These are phyloP conservation scores for Puccinia hordei DNA, from an alignment of 1,284 basidiomycete genomes.

Conservation along the genomic window DNA sequence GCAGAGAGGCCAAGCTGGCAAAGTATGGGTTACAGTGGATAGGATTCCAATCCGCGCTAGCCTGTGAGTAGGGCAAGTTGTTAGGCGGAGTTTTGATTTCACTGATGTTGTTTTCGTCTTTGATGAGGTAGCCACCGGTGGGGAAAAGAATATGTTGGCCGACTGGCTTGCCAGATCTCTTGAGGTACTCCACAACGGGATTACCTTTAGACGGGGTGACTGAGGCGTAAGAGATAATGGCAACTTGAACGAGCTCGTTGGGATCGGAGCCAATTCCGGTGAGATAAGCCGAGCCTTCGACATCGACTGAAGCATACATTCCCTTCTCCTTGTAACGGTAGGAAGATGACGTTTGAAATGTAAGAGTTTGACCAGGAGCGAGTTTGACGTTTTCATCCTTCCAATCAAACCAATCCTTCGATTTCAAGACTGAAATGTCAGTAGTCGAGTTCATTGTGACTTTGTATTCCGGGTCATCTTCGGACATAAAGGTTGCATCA, in stretches of 20 bases:
- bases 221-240: constrained; percentile 79
- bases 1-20: constrained; percentile 86
- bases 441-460: constrained; percentile 77
- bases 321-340: constrained; percentile 88
- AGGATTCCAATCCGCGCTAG: constrained; percentile 96
- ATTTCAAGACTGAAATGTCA: constrained; percentile 82
- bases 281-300: constrained; percentile 74
- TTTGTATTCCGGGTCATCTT: constrained; percentile 82
- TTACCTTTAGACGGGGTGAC: constrained; percentile 82
- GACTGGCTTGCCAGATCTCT: constrained; percentile 80
- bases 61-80: constrained; percentile 90
- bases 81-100: constrained; percentile 65
- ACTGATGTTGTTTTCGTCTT: constrained; percentile 61
- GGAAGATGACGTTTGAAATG: constrained; percentile 84
- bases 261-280: constrained; percentile 43
- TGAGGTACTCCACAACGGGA: constrained; percentile 87
- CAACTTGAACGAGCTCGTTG: constrained; percentile 75
- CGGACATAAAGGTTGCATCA: constrained; percentile 90
- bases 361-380: constrained; percentile 75
- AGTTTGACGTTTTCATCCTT: constrained; percentile 78
- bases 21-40: constrained; percentile 99
- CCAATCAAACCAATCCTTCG: constrained; percentile 99
- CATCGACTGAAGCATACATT: constrained; percentile 77
- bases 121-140: constrained; percentile 81
- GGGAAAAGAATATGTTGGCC: constrained; percentile 77